These are phyloP conservation scores for Trichoderma brevicompactum DNA, from an alignment of 2,329 filamentous ascomycete genomes.

Conservation along the genomic window DNA sequence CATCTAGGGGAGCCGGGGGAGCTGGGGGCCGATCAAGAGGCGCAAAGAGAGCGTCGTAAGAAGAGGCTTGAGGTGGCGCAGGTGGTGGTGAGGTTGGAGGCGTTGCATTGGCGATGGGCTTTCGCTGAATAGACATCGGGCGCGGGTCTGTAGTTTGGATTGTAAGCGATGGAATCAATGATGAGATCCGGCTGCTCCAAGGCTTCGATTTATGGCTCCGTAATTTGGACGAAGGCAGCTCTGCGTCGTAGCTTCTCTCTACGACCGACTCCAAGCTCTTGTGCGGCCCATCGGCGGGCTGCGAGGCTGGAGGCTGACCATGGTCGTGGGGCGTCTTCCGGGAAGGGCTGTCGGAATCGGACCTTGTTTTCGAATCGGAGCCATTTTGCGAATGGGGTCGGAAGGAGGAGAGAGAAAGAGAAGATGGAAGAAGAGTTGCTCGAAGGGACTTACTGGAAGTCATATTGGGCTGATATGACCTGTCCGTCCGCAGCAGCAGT, in stretches of 20 bases:
- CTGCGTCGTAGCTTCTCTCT: conserved; percentile 27
- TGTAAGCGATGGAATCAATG: conserved; percentile 47
- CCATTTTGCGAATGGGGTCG: conserved; percentile 37
- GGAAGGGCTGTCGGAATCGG: conserved; percentile 23
- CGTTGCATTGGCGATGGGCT: conserved; percentile 32
- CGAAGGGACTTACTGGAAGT: conserved; percentile 53
- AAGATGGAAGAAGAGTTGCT: conserved; percentile 45
- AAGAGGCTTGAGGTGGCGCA: conserved; percentile 29
- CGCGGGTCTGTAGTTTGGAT: conserved; percentile 39
- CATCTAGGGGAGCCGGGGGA: background rate
- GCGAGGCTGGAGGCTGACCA: conserved; percentile 26
- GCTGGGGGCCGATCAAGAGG: background rate
- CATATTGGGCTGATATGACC: conserved; percentile 47
- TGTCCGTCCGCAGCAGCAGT: conserved; percentile 35
- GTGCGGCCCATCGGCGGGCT: conserved; percentile 27
- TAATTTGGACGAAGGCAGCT: conserved; percentile 33
- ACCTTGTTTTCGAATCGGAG: conserved; percentile 34
- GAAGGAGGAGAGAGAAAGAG: conserved; percentile 43
- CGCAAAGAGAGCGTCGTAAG: background rate
- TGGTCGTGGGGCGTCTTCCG: conserved; percentile 36
- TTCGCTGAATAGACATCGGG: conserved; percentile 35
- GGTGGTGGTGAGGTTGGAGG: conserved; percentile 34
- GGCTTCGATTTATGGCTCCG: conserved; percentile 42
- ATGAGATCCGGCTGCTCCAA: conserved; percentile 45
- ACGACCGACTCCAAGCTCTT: conserved; percentile 14